Evolutionary conservation across 441 rosid species (phyloP).

Genomic region (Breynia disticha): DNA sequence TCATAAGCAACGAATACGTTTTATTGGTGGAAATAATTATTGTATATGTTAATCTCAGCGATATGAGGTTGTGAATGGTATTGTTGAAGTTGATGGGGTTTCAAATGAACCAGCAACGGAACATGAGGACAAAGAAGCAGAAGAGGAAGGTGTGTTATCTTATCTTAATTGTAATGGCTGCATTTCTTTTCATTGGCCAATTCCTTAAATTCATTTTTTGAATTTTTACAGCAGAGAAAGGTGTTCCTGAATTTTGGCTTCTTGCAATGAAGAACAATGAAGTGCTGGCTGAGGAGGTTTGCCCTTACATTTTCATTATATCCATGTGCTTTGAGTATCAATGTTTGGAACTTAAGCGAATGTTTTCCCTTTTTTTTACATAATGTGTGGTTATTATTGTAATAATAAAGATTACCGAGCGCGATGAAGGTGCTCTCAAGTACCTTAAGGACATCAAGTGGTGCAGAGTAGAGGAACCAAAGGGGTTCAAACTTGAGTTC

Average conservation of each 20-base stretch:
- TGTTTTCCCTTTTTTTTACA: neutral
- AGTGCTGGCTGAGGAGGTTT: slow-evolving; percentile 68
- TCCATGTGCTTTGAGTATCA: neutral
- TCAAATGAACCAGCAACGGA: slow-evolving; percentile 32
- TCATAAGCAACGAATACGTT: neutral
- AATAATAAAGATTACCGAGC: slow-evolving; percentile 55
- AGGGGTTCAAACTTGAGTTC: slow-evolving; percentile 91
- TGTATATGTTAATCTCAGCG: slow-evolving; percentile 31
- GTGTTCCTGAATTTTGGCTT: slow-evolving; percentile 91
- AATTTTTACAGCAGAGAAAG: slow-evolving; percentile 47
- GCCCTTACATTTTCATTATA: slow-evolving; percentile 4
- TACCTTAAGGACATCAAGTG: slow-evolving; percentile 75
- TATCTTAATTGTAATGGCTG: too few species aligned
- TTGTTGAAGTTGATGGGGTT: slow-evolving; percentile 49
- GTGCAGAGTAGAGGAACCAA: slow-evolving; percentile 61
- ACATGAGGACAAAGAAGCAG: slow-evolving; percentile 37
- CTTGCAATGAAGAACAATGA: slow-evolving; percentile 82
- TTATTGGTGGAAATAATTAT: neutral
- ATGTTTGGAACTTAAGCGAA: neutral
- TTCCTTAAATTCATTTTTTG: slow-evolving; percentile 3
- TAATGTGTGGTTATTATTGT: neutral
- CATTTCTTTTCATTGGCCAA: neutral
- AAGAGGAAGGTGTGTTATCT: slow-evolving; percentile 37
- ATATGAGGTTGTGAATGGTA: slow-evolving; percentile 68
- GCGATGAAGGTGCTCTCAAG: slow-evolving; percentile 83